Evolutionary conservation across 23 red algal genomes (phyloP).

Genomic region (Cyanidium caldarium): DNA sequence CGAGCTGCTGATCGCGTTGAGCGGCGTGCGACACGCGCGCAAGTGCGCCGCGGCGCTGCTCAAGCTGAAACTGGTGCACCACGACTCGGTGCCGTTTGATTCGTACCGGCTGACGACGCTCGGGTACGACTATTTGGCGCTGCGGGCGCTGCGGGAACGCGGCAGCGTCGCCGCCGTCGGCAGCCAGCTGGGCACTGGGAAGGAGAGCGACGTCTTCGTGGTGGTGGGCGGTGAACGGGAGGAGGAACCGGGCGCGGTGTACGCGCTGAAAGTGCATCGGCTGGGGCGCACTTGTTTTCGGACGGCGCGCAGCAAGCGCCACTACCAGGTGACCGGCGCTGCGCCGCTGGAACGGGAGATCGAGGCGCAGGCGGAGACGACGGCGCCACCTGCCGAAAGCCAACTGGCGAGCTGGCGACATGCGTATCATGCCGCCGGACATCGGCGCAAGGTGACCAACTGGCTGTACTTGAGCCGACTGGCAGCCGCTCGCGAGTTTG

Average conservation of each 20-base stretch:
- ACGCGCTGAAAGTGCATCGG: conserved; percentile 93
- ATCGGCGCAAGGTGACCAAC: conserved; percentile 31
- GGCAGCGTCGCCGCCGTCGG: conserved; percentile 48
- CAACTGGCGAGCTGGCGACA: background rate
- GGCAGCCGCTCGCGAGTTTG: conserved; percentile 74
- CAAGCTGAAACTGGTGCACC: conserved; percentile 79
- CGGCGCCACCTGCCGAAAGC: no score
- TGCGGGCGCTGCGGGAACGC: conserved; percentile 57
- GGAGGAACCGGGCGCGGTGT: conserved; percentile 10
- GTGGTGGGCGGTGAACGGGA: conserved; percentile 16
- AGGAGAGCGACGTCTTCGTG: conserved; percentile 85
- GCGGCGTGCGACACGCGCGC: conserved; percentile 34
- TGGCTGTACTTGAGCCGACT: conserved; percentile 91
- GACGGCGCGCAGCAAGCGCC: conserved; percentile 54
- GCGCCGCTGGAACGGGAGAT: background rate
- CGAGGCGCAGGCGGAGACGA: no score
- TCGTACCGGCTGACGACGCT: conserved; percentile 75
- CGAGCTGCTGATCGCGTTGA: conserved; percentile 45
- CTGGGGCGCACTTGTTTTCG: conserved; percentile 85
- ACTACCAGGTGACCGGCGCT: conserved; percentile 20
- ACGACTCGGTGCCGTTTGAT: conserved; percentile 53
- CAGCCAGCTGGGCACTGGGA: conserved; percentile 66
- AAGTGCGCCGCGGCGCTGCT: conserved; percentile 31
- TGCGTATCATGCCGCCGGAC: no score
- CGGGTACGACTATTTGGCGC: conserved; percentile 89